Base-by-base conservation (phyloP, 768 basidiomycete genomes). In the Mycena indigotica region DNA sequence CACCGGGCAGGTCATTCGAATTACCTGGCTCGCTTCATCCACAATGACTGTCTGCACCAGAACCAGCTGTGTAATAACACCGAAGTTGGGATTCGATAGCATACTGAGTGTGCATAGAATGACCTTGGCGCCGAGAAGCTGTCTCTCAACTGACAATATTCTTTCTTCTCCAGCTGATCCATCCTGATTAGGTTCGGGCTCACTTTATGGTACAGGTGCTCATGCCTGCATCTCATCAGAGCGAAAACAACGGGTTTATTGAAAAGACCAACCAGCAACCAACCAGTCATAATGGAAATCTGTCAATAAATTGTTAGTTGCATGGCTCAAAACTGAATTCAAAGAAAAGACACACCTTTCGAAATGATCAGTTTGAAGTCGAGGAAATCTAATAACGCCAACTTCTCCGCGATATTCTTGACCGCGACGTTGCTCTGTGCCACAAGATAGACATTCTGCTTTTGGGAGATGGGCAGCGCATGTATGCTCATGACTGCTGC, bases 341-440 rank as follows among this genome's bases (percentile, higher is more conserved):
- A 51, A 12, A 13, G 64, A 62, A 53, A 10, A 8, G 12, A 13
- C 69, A 67, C 16, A 70, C 69, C 80, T 23, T 66, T 69, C 13
- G 80, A 80, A 5, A 82, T 77, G n/a, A 81, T 53, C 1, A 81
- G 49, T 50, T 58, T 76, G 58, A 79, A 81, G 6, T 67, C 56
- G 6, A 79, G 73, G n/a, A 23, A 48, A 0, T 45, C 64, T n/a
- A 65, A 59, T 5, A 68, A 65, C 24, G 69, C 56, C 12, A 81
- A 67, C 46, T 76, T 81, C 57, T 80, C 77, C 0, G 79, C 79
- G n/a, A 81, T 80, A 55, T 81, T 81, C 61, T 82, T 82, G 19
- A 81, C 80, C 0, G 77, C 80, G 29, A 81, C 77, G 39, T 81
- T 82, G 0, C 80, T 80, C 25, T 81, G 81, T 0, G 80, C 79